A percentile compares a stretch with the other conserved stretches of the same genome.
Evolutionary conservation across 2,329 filamentous ascomycete species (phyloP).

Genomic region (Xylaria sp.): DNA sequence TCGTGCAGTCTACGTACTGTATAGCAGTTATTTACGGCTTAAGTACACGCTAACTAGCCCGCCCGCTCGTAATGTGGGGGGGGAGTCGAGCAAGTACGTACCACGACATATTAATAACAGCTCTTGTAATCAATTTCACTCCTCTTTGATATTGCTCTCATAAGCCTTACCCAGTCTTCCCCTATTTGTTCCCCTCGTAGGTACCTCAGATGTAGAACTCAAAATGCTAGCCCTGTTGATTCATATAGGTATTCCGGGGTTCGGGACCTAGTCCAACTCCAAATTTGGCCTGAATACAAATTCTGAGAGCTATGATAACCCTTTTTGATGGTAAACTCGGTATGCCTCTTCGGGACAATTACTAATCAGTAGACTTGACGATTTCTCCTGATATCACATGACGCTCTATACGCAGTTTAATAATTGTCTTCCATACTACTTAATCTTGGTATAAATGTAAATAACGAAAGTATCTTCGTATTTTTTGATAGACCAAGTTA

Average conservation of each 20-base stretch:
- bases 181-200: not conserved
- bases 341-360: not conserved
- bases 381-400: not conserved
- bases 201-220: not conserved
- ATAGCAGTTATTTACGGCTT: not conserved
- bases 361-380: not conserved
- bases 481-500: too few species aligned
- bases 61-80: conserved; percentile 20
- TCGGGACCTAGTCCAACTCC: not conserved
- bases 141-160: not conserved
- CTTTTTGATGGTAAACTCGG: not conserved
- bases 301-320: not conserved
- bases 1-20: conserved; percentile 25
- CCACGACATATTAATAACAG: conserved; percentile 13
- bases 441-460: too few species aligned
- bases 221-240: not conserved
- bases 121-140: not conserved
- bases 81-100: not conserved
- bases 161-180: not conserved
- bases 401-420: not conserved
- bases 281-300: not conserved
- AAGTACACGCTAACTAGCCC: not conserved
- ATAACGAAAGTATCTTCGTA: too few species aligned
- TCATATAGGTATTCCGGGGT: not conserved
- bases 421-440: not conserved